These are phyloP conservation scores for Cyberlindnera americana DNA, from an alignment of 805 yeast genomes.

Conservation along the genomic window DNA sequence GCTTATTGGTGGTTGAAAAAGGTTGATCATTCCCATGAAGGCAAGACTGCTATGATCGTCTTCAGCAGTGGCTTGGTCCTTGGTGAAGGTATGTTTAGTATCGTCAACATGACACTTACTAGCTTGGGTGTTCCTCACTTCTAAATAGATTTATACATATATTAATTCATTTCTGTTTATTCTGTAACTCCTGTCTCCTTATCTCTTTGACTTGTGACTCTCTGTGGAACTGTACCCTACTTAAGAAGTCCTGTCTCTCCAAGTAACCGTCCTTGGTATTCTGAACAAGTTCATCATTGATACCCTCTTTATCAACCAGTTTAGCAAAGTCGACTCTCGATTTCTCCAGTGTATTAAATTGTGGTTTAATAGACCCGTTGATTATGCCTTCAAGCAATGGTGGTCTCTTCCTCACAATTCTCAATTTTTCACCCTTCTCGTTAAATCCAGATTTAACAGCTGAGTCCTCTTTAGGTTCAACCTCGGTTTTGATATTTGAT, in stretches of 20 bases:
- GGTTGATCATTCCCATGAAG: constrained; percentile 36
- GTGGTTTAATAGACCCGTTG: constrained; percentile 63
- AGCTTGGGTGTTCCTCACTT: constrained; percentile 61
- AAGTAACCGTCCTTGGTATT: constrained; percentile 89
- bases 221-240: constrained; percentile 55
- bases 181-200: constrained; percentile 33
- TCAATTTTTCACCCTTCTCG: constrained; percentile 34
- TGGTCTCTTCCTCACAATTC: constrained; percentile 66
- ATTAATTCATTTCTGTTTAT: constrained; percentile 15
- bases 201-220: constrained; percentile 37
- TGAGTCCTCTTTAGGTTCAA: constrained; percentile 5
- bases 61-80: constrained; percentile 88
- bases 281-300: constrained; percentile 73
- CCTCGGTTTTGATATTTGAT: constrained; percentile 14
- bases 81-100: constrained; percentile 91
- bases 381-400: constrained; percentile 76
- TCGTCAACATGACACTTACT: constrained; percentile 74
- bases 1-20: constrained; percentile 55
- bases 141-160: background rate
- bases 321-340: constrained; percentile 93
- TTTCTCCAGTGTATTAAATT: constrained; percentile 88
- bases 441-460: constrained; percentile 16
- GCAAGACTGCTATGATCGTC: constrained; percentile 74
- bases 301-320: constrained; percentile 82
- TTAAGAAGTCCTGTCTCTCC: constrained; percentile 86